Conservation (phyloP, 257 asterid genomes). For the Scutellaria barbata region DNA sequence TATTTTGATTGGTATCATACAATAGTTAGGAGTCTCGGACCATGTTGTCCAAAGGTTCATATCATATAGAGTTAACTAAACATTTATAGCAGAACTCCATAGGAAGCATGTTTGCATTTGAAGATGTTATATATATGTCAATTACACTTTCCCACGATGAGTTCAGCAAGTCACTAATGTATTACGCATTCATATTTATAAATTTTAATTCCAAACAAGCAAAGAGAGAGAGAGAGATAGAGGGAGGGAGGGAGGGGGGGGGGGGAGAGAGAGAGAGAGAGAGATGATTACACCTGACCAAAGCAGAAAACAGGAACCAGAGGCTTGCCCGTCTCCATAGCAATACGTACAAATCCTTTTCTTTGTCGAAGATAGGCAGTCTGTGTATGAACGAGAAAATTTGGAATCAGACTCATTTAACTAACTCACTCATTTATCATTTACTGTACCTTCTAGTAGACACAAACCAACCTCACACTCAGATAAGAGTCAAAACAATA, state of each 20-base stretch:
- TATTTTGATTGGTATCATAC: no score
- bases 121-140: background rate
- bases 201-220: slow-evolving; percentile 12
- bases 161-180: slow-evolving; percentile 7
- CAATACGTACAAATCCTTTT: slow-evolving; percentile 89
- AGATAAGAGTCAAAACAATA: background rate
- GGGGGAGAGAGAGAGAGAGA: background rate
- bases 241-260: background rate
- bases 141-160: background rate
- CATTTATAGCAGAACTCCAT: slow-evolving; percentile 5
- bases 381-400: slow-evolving; percentile 44
- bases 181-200: background rate
- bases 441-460: background rate
- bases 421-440: slow-evolving; percentile 12
- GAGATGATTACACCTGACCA: slow-evolving; percentile 72
- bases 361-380: slow-evolving; percentile 66
- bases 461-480: slow-evolving; percentile 4
- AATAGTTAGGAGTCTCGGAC: no score
- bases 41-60: no score
- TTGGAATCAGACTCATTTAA: slow-evolving; percentile 14
- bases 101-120: background rate
- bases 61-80: background rate
- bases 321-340: slow-evolving; percentile 88
- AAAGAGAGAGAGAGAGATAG: slow-evolving; percentile 16
- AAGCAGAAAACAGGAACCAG: slow-evolving; percentile 98